phyloP scores from a whole-genome alignment of 2,329 filamentous ascomycete genomes.

The Penicillium carneum region DNA sequence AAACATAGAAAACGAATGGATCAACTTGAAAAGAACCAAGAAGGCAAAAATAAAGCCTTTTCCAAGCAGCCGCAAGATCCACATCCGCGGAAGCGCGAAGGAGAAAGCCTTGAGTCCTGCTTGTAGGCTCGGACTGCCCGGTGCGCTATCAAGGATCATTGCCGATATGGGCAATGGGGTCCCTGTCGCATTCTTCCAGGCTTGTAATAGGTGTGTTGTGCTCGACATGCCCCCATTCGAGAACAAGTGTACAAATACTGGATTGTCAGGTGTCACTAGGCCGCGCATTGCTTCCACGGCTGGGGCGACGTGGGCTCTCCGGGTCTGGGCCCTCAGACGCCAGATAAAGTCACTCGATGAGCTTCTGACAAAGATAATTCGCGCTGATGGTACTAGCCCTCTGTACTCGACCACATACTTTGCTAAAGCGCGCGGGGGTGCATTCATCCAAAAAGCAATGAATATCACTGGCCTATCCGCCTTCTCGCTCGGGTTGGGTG shows the following conservation, averaged over 20 bases:
- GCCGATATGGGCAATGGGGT: conserved; percentile 49
- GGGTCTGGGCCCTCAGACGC: conserved; percentile 30
- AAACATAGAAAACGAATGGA: conserved; percentile 28
- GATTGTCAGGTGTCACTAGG: conserved; percentile 34
- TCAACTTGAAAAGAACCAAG: conserved; percentile 33
- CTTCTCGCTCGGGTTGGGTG: conserved; percentile 27
- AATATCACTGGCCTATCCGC: conserved; percentile 44
- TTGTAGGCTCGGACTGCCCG: conserved; percentile 46
- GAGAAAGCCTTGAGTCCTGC: conserved; percentile 45
- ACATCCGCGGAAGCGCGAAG: conserved; percentile 44
- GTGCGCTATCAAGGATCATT: conserved; percentile 57
- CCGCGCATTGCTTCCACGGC: conserved; percentile 46
- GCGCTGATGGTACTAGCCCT: conserved; percentile 52
- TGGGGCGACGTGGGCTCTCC: conserved; percentile 43
- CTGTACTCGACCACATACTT: conserved; percentile 59
- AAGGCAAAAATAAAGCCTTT: conserved; percentile 37
- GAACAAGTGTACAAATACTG: conserved; percentile 57
- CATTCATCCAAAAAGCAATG: conserved; percentile 60
- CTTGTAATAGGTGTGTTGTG: conserved; percentile 47
- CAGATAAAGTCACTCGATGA: conserved; percentile 47
- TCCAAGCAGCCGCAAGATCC: conserved; percentile 41
- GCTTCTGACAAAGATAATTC: conserved; percentile 53
- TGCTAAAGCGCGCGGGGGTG: conserved; percentile 51
- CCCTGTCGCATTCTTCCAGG: conserved; percentile 47
- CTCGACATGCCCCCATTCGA: conserved; percentile 59